Evolutionary conservation across 176 grass and related monocot genomes (phyloP), one percentile per base, ranked within the genome.

Genomic region (Pontederia paniculata): DNA sequence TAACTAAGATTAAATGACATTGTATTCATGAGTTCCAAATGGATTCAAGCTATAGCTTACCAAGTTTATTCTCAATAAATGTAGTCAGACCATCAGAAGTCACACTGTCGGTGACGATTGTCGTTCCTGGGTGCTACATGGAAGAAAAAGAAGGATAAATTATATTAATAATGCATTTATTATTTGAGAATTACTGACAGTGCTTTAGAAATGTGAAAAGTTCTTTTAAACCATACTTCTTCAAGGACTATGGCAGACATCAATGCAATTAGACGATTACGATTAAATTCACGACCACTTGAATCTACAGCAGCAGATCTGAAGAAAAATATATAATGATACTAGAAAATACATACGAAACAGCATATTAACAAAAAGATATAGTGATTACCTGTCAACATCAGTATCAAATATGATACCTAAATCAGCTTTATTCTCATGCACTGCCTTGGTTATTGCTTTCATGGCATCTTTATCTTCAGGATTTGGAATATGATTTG

Each of bases 391-490:
- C 93, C 93, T 97, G 83, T 97, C 93, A 14, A 97, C 93, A 79
- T 97, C 86, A 53, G 93, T 97, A 75, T 97, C 86, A 77, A 97
- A 97, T 84, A 97, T 97, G 72, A 97, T 90, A 66, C 93, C 86
- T 53, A 98, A 83, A 64, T 91, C 93, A 55, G 93, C 86, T 31
- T 91, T 91, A 77, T 77, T 98, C 72, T 84, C 80, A 70, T 62
- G 66, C 70, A 98, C 86, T 70, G 93, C 93, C 63, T 91, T 65
- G 68, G 83, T 91, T 75, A 98, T 98, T 70, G 83, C 77, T 74
- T 82, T 63, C 86, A 98, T 91, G 49, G 86, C 93, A 77, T 60
- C 70, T 81, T 84, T 91, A 75, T 98, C 86, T 82, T 98, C 93
- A 67, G 93, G 93, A 37, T 98, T 98, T 0, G 86, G 93, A 68